Evolutionary conservation across 331 rosid genomes (phyloP).

Genomic region (Saraca asoca): DNA sequence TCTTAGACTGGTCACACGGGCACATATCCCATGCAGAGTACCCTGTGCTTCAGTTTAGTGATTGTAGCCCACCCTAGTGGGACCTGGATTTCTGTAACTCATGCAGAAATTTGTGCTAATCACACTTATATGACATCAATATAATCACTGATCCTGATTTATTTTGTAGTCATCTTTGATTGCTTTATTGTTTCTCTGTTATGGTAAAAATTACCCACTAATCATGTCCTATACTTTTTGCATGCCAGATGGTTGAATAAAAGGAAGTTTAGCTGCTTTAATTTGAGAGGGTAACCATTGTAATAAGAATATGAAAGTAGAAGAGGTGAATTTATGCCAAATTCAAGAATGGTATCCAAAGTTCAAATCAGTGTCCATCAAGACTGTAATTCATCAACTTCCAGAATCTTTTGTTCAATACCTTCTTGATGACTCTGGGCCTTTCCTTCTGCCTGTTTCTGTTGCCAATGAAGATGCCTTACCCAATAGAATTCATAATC

Average conservation of each 20-base stretch:
- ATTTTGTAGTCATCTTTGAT: too few species aligned
- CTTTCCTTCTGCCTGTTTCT: slow-evolving; percentile 71
- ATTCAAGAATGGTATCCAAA: slow-evolving; percentile 82
- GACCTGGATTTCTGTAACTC: too few species aligned
- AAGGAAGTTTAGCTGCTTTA: not conserved
- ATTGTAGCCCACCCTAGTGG: too few species aligned
- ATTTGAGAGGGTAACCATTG: not conserved
- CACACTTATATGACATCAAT: too few species aligned
- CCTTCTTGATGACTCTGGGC: slow-evolving; percentile 69
- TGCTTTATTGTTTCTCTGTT: too few species aligned
- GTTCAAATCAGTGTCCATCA: slow-evolving; percentile 60
- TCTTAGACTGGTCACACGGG: not conserved
- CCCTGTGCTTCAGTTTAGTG: too few species aligned
- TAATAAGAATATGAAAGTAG: slow-evolving; percentile 52
- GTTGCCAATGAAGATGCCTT: slow-evolving; percentile 72
- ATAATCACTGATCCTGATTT: too few species aligned
- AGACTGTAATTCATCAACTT: slow-evolving; percentile 64
- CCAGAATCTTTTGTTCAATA: slow-evolving; percentile 70
- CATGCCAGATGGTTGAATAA: slow-evolving; percentile 29
- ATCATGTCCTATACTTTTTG: slow-evolving; percentile 12
- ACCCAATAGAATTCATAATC: slow-evolving; percentile 72
- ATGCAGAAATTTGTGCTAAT: too few species aligned
- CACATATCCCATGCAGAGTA: not conserved
- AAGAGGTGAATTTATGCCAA: slow-evolving; percentile 69
- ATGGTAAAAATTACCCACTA: not conserved